phyloP scores from a whole-genome alignment of 2,329 filamentous ascomycete species.

The Xylaria sp. region DNA sequence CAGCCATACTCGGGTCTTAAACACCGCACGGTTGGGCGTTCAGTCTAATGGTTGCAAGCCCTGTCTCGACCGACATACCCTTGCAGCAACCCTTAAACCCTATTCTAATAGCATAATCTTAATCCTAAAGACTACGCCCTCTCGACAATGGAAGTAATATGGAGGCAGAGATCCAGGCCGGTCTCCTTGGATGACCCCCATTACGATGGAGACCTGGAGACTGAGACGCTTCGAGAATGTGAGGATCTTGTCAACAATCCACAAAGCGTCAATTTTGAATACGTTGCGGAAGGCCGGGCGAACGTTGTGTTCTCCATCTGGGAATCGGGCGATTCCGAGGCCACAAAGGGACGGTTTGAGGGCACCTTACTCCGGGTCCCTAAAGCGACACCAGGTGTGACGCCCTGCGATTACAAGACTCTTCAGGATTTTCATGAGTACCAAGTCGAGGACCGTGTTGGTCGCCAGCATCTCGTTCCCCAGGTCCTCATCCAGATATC shows the following conservation, averaged over 20 bases:
- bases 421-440: constrained; percentile 62
- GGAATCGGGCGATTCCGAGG: constrained; percentile 51
- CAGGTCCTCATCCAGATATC: constrained; percentile 48
- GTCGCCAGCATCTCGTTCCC: constrained; percentile 50
- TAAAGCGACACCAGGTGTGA: constrained; percentile 62
- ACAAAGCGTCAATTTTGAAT: constrained; percentile 47
- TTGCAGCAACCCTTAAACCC: not conserved
- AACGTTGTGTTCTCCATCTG: constrained; percentile 78
- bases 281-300: constrained; percentile 76
- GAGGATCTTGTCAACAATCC: constrained; percentile 40
- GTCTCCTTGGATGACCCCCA: not conserved
- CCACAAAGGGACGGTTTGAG: constrained; percentile 48
- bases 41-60: not conserved
- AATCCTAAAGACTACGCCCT: constrained; percentile 10
- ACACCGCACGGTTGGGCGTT: constrained; percentile 2
- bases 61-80: not conserved
- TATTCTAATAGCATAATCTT: constrained; percentile 28
- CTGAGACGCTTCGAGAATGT: constrained; percentile 35
- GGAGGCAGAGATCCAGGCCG: constrained; percentile 44
- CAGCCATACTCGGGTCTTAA: not conserved
- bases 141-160: constrained; percentile 38
- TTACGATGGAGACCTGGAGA: constrained; percentile 4
- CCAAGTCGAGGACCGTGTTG: constrained; percentile 63
- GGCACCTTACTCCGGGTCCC: constrained; percentile 70
- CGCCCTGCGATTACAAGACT: constrained; percentile 57